Conservation (phyloP, 495 filamentous ascomycete genomes). For the Xeromyces bisporus region DNA sequence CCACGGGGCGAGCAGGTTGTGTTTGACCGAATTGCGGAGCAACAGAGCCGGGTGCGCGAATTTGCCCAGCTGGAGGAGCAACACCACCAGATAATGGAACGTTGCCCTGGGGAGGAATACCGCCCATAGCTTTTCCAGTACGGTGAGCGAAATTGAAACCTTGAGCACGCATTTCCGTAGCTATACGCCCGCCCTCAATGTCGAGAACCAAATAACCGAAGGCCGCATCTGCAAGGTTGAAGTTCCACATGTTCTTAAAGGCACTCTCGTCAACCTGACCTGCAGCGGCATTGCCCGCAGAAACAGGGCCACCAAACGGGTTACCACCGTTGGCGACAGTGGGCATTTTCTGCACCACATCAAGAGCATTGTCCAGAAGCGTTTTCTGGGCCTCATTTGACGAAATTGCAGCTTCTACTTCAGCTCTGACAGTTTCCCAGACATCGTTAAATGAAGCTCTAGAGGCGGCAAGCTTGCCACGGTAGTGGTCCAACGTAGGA, state of each 20-base stretch:
- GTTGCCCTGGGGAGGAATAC: conserved; percentile 21
- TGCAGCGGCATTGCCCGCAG: conserved; percentile 49
- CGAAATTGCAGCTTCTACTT: conserved; percentile 83
- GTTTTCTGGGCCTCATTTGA: conserved; percentile 87
- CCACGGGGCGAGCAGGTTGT: conserved; percentile 14
- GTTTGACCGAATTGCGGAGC: conserved; percentile 28
- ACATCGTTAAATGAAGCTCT: conserved; percentile 99
- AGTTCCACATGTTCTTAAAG: conserved; percentile 99
- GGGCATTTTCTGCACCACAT: conserved; percentile 92
- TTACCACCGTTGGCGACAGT: conserved; percentile 84
- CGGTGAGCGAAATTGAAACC: conserved; percentile 99
- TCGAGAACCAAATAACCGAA: conserved; percentile 94
- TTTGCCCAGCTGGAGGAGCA: conserved; percentile 11
- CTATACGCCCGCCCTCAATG: conserved; percentile 84
- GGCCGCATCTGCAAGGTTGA: conserved; percentile 94
- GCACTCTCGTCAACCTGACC: conserved; percentile 96
- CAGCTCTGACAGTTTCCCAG: conserved; percentile 94
- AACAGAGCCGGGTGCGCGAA: conserved; percentile 12
- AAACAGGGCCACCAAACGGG: conserved; percentile 77
- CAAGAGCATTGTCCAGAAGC: conserved; percentile 72
- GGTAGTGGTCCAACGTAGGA: conserved; percentile 93
- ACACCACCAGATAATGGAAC: conserved; percentile 16
- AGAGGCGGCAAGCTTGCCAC: conserved; percentile 96
- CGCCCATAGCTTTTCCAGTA: conserved; percentile 29
- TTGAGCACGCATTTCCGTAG: conserved; percentile 94